Percentiles rank a stretch among this genome's conserved stretches.
phyloP scores from a whole-genome alignment of 2,329 filamentous ascomycete species.

The Lojkania enalia region DNA sequence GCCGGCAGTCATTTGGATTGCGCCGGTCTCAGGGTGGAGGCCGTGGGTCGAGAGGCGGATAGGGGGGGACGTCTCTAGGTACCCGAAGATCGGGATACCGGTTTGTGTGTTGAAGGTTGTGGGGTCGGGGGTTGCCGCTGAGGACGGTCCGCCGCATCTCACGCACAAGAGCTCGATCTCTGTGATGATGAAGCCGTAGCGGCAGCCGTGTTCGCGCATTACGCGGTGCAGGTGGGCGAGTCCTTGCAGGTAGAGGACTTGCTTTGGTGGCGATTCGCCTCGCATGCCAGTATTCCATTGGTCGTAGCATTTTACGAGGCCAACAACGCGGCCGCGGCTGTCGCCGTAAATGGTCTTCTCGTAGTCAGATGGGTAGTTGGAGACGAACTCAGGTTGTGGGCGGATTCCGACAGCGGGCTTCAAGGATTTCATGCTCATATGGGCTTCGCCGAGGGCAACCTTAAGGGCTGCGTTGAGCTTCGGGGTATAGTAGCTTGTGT shows the following conservation, averaged over 20 bases:
- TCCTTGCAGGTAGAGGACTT: conserved; percentile 85
- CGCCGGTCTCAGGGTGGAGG: conserved; percentile 39
- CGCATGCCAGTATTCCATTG: conserved; percentile 96
- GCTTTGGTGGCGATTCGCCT: conserved; percentile 78
- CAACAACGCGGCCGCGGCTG: conserved; percentile 66
- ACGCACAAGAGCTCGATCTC: conserved; percentile 94
- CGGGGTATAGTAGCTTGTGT: conserved; percentile 76
- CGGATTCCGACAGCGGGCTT: conserved; percentile 47
- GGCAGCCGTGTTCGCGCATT: conserved; percentile 91
- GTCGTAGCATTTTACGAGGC: conserved; percentile 89
- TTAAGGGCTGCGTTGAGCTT: conserved; percentile 85
- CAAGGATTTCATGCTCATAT: conserved; percentile 54
- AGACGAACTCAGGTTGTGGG: conserved; percentile 67
- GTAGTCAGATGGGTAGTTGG: conserved; percentile 60
- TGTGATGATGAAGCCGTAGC: conserved; percentile 95
- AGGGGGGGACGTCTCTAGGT: conserved; percentile 70
- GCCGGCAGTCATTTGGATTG: conserved; percentile 66
- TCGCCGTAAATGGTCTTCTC: conserved; percentile 54
- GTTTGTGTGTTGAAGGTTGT: conserved; percentile 51
- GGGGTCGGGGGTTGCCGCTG: conserved; percentile 33
- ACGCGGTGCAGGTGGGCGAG: conserved; percentile 83
- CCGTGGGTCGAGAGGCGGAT: conserved; percentile 56
- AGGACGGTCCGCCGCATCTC: conserved; percentile 66
- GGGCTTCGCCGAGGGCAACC: conserved; percentile 70
- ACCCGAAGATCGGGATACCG: conserved; percentile 78